phyloP scores from a whole-genome alignment of 1,284 basidiomycete genomes.

The Phlebopus sp. region DNA sequence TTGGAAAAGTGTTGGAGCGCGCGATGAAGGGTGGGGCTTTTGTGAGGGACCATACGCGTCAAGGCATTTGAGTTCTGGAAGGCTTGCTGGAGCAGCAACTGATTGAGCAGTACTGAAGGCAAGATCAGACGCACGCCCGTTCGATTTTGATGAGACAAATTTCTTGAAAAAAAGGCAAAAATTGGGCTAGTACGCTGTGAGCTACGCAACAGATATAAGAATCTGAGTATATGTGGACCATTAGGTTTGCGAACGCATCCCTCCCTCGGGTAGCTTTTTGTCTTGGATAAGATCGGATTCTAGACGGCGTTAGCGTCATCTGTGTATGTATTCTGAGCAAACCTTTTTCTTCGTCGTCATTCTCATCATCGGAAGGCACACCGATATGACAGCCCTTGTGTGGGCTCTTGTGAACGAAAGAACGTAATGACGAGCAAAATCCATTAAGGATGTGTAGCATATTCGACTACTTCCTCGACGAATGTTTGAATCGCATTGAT shows the following conservation, averaged over 20 bases:
- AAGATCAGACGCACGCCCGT: neutral
- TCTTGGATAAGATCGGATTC: neutral
- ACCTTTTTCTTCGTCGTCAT: neutral
- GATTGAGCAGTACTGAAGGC: neutral
- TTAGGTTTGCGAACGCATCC: neutral
- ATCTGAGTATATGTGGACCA: neutral
- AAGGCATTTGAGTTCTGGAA: neutral
- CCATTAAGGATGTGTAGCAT: neutral
- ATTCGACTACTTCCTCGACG: neutral
- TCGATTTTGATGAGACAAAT: neutral
- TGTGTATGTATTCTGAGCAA: neutral
- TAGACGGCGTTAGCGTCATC: neutral
- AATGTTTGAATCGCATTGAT: neutral
- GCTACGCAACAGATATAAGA: neutral
- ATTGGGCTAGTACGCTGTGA: neutral
- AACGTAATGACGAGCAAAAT: neutral
- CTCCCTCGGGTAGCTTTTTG: neutral
- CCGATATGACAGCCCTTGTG: neutral
- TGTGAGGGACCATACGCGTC: slow-evolving; percentile 12
- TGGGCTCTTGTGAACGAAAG: neutral
- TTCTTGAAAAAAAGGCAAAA: neutral
- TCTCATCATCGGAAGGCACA: neutral
- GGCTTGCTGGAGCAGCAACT: neutral
- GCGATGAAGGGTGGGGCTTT: slow-evolving; percentile 32
- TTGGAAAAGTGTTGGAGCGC: slow-evolving; percentile 30